These are phyloP conservation scores for Fraxinus nigra DNA, from an alignment of 305 asterid species.

Conservation along the genomic window DNA sequence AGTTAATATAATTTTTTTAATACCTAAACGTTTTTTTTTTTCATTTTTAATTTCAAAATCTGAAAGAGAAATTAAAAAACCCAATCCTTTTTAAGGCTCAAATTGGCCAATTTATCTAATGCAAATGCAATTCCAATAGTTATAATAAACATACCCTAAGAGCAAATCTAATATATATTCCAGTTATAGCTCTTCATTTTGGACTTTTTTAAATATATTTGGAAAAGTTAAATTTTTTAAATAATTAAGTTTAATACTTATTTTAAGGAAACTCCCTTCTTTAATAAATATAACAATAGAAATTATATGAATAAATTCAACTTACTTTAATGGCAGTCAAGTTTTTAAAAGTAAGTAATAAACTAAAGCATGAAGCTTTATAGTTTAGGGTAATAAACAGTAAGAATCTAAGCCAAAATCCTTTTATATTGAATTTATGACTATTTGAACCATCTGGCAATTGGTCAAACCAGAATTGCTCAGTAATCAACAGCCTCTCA, in stretches of 20 bases:
- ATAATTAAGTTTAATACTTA: neutral
- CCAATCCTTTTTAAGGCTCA: neutral
- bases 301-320: neutral
- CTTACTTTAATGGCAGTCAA: neutral
- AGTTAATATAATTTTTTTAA: too few species aligned
- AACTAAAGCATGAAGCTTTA: neutral
- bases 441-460: neutral
- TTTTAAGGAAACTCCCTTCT: neutral
- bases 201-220: neutral
- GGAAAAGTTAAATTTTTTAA: neutral
- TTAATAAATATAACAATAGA: neutral
- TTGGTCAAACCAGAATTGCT: constrained; percentile 5
- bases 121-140: neutral
- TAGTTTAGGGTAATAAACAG: neutral
- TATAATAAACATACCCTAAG: neutral
- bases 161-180: neutral
- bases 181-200: neutral
- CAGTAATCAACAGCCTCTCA: neutral
- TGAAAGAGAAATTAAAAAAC: neutral
- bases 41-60: neutral
- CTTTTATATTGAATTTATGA: neutral
- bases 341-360: neutral
- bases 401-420: neutral
- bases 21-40: neutral
- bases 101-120: neutral